phyloP scores from a whole-genome alignment of 306 rosid species.

The Quillaja saponaria region DNA sequence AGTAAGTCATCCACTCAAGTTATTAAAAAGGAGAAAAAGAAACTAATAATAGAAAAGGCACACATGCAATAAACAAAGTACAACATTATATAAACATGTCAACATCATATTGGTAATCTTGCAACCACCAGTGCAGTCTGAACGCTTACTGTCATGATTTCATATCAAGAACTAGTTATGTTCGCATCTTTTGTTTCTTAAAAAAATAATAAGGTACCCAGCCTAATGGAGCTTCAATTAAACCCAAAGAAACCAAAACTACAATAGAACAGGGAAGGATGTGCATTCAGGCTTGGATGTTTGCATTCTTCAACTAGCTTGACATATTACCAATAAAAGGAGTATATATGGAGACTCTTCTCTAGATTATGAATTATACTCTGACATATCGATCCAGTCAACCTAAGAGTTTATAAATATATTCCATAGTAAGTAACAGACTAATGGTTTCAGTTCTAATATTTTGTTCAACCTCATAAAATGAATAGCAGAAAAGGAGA shows the following conservation, averaged over 20 bases:
- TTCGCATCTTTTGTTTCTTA: slow-evolving; percentile 16
- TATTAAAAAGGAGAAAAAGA: not conserved
- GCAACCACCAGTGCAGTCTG: slow-evolving; percentile 15
- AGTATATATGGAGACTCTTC: too few relatives aligned
- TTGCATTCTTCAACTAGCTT: too few relatives aligned
- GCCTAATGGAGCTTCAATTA: not conserved
- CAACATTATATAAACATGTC: slow-evolving; percentile 17
- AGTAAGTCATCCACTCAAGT: slow-evolving; percentile 40
- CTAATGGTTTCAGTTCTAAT: not conserved
- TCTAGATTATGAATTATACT: not conserved
- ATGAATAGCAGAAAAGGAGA: slow-evolving; percentile 1
- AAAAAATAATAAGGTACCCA: slow-evolving; percentile 12
- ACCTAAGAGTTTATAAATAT: not conserved
- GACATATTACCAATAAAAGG: too few relatives aligned
- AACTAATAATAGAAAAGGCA: not conserved
- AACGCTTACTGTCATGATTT: slow-evolving; percentile 18
- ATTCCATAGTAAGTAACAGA: slow-evolving; percentile 11
- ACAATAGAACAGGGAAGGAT: not conserved
- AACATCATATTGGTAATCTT: slow-evolving; percentile 13
- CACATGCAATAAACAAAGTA: slow-evolving; percentile 4
- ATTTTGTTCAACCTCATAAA: not conserved
- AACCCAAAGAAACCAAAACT: not conserved
- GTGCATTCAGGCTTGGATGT: too few relatives aligned
- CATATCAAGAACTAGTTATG: slow-evolving; percentile 12
- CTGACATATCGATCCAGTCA: slow-evolving; percentile 2